These are phyloP conservation scores for Solanum pennellii DNA, from an alignment of 257 asterid species.

Conservation along the genomic window DNA sequence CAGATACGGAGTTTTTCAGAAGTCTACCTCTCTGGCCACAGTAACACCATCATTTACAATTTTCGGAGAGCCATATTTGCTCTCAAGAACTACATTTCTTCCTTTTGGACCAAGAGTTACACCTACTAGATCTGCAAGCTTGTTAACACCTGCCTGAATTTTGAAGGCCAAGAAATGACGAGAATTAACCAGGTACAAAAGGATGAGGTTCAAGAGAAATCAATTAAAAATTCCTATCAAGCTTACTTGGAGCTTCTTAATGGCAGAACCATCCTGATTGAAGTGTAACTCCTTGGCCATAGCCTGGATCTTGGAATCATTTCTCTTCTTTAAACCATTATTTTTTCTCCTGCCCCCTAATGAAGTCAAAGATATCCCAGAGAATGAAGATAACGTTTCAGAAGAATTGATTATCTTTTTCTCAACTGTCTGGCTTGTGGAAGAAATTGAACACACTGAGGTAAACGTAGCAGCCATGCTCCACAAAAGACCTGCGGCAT, in stretches of 20 bases:
- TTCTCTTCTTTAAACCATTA: conserved; percentile 26
- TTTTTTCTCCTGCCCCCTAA: conserved; percentile 43
- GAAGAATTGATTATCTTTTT: conserved; percentile 14
- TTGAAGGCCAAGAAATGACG: conserved; percentile 10
- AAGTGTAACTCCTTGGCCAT: conserved; percentile 79
- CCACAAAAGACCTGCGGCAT: not conserved
- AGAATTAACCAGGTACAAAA: not conserved
- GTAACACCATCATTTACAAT: conserved; percentile 98
- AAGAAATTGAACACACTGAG: not conserved
- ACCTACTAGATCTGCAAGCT: conserved; percentile 91
- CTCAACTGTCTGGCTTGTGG: not conserved
- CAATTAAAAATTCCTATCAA: not conserved
- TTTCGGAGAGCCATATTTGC: conserved; percentile 95
- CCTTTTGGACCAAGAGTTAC: conserved; percentile 99
- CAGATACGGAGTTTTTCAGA: not conserved
- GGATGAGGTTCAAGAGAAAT: not conserved
- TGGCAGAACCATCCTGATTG: conserved; percentile 94
- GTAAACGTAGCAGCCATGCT: not conserved
- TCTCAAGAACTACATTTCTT: conserved; percentile 90
- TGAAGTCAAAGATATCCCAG: conserved; percentile 47
- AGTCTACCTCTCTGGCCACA: conserved; percentile 77
- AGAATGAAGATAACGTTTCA: conserved; percentile 51
- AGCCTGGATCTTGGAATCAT: conserved; percentile 49
- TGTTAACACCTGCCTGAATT: conserved; percentile 65
- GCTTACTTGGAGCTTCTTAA: conserved; percentile 69